Base-by-base conservation (phyloP, 768 basidiomycete species). In the Plicaturopsis crispa region DNA sequence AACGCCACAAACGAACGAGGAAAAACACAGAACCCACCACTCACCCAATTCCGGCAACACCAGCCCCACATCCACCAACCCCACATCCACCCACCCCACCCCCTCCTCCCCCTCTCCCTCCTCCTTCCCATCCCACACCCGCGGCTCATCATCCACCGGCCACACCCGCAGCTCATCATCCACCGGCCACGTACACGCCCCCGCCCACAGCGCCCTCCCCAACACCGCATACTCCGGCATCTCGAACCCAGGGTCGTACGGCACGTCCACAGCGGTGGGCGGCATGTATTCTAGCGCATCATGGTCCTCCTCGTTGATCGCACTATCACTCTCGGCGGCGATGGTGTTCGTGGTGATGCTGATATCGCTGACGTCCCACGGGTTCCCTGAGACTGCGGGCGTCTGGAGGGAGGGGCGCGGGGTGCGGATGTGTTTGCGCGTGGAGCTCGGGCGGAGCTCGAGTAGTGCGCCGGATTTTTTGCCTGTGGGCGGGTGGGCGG, bases 291-390 rank as follows among this genome's bases (percentile, higher is more conserved):
- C 73, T 7, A 74, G 64, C 49, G 75, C 74, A 39, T 66, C 68
- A 28, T 54, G 56, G 31, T 62, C 63, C 26, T 65, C 57, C 31
- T 53, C 58, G 39, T 49, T 45, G 0, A 48, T 44, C 0, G 51
- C 45, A 30, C 56, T 49, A 17, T 48, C 53, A 31, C 50, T 56
- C 7, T 38, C 45, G 8, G 44, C 36, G 5, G 26, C 36, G 11
- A 50, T 50, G 17, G 60, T 47, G 23, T 62, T 60, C 16, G 31
- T 31, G 6, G 20, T 24, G 7, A 69, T 53, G 24, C 67, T 67
- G 11, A 59, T 61, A 33, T 85, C 83, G 47, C 75, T 78, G 23
- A 84, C 70, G 48, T 90, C 84, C 86, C 85, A 90, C 40, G 81
- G 75, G 45, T 77, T 68, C 3, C 81, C 84, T 7, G 60, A 63